Evolutionary conservation across 345 rosid genomes (phyloP).

Genomic region (Citrus unshiu): DNA sequence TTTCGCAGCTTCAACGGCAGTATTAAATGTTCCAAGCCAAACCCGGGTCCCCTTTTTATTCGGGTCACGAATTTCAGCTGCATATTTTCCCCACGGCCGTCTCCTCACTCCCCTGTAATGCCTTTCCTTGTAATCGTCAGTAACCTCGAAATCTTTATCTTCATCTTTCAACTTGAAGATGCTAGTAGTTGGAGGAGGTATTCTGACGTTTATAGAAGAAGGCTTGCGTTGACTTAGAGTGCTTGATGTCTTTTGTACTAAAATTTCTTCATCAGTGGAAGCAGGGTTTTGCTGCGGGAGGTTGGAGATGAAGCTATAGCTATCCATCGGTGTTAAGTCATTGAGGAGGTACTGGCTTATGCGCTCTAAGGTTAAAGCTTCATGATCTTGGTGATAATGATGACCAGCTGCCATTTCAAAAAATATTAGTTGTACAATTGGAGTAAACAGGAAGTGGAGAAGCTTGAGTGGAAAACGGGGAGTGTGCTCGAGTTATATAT

Average conservation of each 20-base stretch:
- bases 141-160: neutral
- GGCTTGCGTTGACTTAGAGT: constrained; percentile 69
- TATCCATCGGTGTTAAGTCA: constrained; percentile 44
- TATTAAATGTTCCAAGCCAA: constrained; percentile 72
- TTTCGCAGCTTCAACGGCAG: constrained; percentile 71
- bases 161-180: neutral
- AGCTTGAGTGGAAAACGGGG: constrained; percentile 28
- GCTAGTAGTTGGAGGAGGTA: constrained; percentile 28
- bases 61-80: constrained; percentile 93
- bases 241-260: constrained; percentile 22
- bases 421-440: too few relatives aligned
- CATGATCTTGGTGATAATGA: constrained; percentile 7
- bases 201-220: constrained; percentile 37
- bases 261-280: too few relatives aligned
- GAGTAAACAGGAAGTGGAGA: neutral
- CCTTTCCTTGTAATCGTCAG: constrained; percentile 25
- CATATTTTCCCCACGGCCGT: constrained; percentile 90
- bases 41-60: constrained; percentile 73
- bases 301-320: constrained; percentile 18
- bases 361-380: constrained; percentile 47
- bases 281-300: constrained; percentile 2
- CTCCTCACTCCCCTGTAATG: constrained; percentile 86
- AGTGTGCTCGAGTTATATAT: constrained; percentile 19
- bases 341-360: constrained; percentile 63
- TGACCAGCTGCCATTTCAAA: constrained; percentile 18